These are phyloP conservation scores for Podospora anserina DNA, from an alignment of 495 filamentous ascomycete genomes.

Conservation along the genomic window DNA sequence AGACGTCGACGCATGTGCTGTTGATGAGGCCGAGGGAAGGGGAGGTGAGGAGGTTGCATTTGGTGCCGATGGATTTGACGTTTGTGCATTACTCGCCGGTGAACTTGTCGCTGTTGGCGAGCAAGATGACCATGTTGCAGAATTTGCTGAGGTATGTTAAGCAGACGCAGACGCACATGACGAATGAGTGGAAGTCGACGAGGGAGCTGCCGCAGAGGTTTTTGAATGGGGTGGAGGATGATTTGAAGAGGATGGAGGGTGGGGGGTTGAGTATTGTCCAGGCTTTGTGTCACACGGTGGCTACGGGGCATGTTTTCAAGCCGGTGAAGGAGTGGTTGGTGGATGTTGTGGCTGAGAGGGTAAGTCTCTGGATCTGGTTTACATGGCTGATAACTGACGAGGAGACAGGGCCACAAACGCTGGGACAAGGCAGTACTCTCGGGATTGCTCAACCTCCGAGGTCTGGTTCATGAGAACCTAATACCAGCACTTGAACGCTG, in stretches of 20 bases:
- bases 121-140: slow-evolving; percentile 81
- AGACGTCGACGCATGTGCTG: slow-evolving; percentile 73
- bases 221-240: slow-evolving; percentile 69
- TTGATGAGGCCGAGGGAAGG: slow-evolving; percentile 45
- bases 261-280: slow-evolving; percentile 57
- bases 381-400: neutral
- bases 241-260: slow-evolving; percentile 43
- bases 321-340: slow-evolving; percentile 82
- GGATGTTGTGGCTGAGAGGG: slow-evolving; percentile 80
- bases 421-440: slow-evolving; percentile 85
- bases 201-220: slow-evolving; percentile 77
- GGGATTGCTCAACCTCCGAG: slow-evolving; percentile 73
- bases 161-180: slow-evolving; percentile 71
- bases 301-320: slow-evolving; percentile 76
- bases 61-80: slow-evolving; percentile 76
- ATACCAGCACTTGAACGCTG: slow-evolving; percentile 83
- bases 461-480: slow-evolving; percentile 78
- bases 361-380: slow-evolving; percentile 37
- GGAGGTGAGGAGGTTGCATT: slow-evolving; percentile 44
- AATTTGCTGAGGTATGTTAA: slow-evolving; percentile 79
- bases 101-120: slow-evolving; percentile 76
- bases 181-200: slow-evolving; percentile 73
- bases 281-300: slow-evolving; percentile 78
- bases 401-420: slow-evolving; percentile 75
- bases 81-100: slow-evolving; percentile 77